A percentile compares a stretch with the other conserved stretches of the same genome.
These are phyloP conservation scores for Saccharomycopsis vini DNA, from an alignment of 805 yeast species.

Conservation along the genomic window DNA sequence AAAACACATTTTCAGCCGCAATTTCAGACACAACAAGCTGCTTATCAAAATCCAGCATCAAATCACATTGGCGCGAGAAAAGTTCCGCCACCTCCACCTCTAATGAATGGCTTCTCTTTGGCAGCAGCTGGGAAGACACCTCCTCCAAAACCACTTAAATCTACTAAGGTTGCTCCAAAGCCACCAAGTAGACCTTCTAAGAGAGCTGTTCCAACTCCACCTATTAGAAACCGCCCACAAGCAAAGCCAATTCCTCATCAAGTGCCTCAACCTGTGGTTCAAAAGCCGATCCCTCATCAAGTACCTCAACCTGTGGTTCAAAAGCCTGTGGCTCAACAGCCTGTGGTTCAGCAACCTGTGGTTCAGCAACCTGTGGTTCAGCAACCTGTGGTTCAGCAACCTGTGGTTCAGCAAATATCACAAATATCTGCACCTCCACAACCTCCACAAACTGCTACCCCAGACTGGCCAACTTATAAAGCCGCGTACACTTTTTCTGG, in stretches of 20 bases:
- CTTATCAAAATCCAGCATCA: background rate
- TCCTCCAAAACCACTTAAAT: slow-evolving; percentile 16
- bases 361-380: background rate
- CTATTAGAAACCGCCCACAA: slow-evolving; percentile 22
- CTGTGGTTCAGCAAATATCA: slow-evolving; percentile 14
- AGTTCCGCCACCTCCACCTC: slow-evolving; percentile 22
- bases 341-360: slow-evolving; percentile 1
- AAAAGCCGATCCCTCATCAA: too few relatives aligned
- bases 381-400: slow-evolving; percentile 21
- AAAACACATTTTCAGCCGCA: too few relatives aligned
- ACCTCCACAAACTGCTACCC: slow-evolving; percentile 50
- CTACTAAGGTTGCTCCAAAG: slow-evolving; percentile 21
- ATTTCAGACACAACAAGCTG: slow-evolving; percentile 6
- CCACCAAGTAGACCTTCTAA: slow-evolving; percentile 22
- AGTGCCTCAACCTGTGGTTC: slow-evolving; percentile 9
- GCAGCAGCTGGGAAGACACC: slow-evolving; percentile 2
- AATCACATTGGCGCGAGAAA: slow-evolving; percentile 22
- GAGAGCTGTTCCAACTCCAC: slow-evolving; percentile 31
- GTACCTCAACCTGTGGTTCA: slow-evolving; percentile 9
- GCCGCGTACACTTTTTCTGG: slow-evolving; percentile 89
- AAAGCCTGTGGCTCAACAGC: slow-evolving; percentile 17
- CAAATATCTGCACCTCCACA: slow-evolving; percentile 71
- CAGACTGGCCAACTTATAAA: slow-evolving; percentile 67
- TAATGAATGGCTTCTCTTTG: slow-evolving; percentile 3
- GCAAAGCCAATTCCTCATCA: too few relatives aligned